Conservation (phyloP, 129 eudicot species). For the Daucus carota region DH1_v3.0 NC_030382.2:52059501-52060000, state of each 20-base stretch:
- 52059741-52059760: slow-evolving; percentile 36
- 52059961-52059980: not conserved
- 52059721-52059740: slow-evolving; percentile 27
- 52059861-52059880: slow-evolving; percentile 31
- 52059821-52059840: slow-evolving; percentile 48
- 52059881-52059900: slow-evolving; percentile 70
- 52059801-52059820: slow-evolving; percentile 31
- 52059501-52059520: not conserved
- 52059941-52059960: slow-evolving; percentile 20
- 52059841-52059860: slow-evolving; percentile 12
- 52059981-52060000: slow-evolving; percentile 29
- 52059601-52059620: slow-evolving; percentile 26
- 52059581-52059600: slow-evolving; percentile 36
- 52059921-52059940: slow-evolving; percentile 37
- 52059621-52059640: slow-evolving; percentile 46
- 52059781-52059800: slow-evolving; percentile 17
- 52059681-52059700: slow-evolving; percentile 8
- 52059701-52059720: slow-evolving; percentile 15
- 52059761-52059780: slow-evolving; percentile 25
- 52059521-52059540: not conserved
- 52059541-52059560: slow-evolving; percentile 4
- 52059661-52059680: slow-evolving; percentile 27
- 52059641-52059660: slow-evolving; percentile 42
- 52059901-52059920: slow-evolving; percentile 30
- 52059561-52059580: slow-evolving; percentile 35